Percentiles rank a stretch among this genome's conserved stretches.
These are phyloP conservation scores for Aureobasidium namibiae DNA, from an alignment of 2,329 filamentous ascomycete genomes.

Conservation along the genomic window DNA sequence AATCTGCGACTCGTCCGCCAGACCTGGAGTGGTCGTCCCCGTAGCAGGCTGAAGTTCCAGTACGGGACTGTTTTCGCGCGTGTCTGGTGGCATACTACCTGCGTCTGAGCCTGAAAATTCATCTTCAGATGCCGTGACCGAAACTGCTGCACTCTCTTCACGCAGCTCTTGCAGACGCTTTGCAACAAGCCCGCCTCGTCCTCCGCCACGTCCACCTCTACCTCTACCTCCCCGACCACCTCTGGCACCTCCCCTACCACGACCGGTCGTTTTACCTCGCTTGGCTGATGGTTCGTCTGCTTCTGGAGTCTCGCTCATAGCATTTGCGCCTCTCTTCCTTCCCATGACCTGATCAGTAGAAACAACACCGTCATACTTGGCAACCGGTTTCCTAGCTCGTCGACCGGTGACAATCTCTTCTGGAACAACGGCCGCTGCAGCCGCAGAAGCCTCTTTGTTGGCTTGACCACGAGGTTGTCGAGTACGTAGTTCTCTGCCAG, in stretches of 20 bases:
- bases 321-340: slow-evolving; percentile 11
- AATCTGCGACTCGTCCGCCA: neutral
- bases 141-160: slow-evolving; percentile 31
- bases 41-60: neutral
- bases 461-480: slow-evolving; percentile 32
- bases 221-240: slow-evolving; percentile 11
- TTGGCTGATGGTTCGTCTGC: slow-evolving; percentile 7
- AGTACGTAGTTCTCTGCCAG: slow-evolving; percentile 39
- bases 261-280: slow-evolving; percentile 7
- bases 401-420: slow-evolving; percentile 15
- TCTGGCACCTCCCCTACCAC: slow-evolving; percentile 13
- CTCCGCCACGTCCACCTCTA: slow-evolving; percentile 10
- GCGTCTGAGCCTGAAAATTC: slow-evolving; percentile 22
- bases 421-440: slow-evolving; percentile 24
- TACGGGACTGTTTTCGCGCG: slow-evolving; percentile 6
- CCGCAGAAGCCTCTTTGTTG: slow-evolving; percentile 17
- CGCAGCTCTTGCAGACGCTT: slow-evolving; percentile 41
- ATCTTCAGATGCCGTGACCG: slow-evolving; percentile 10
- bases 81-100: slow-evolving; percentile 18
- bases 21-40: slow-evolving; percentile 17
- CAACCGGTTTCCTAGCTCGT: slow-evolving; percentile 14
- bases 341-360: slow-evolving; percentile 9
- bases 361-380: slow-evolving; percentile 16
- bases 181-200: slow-evolving; percentile 6
- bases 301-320: slow-evolving; percentile 16